These are phyloP conservation scores for Sarocladium strictum DNA, from an alignment of 2,329 filamentous ascomycete genomes.

Conservation along the genomic window DNA sequence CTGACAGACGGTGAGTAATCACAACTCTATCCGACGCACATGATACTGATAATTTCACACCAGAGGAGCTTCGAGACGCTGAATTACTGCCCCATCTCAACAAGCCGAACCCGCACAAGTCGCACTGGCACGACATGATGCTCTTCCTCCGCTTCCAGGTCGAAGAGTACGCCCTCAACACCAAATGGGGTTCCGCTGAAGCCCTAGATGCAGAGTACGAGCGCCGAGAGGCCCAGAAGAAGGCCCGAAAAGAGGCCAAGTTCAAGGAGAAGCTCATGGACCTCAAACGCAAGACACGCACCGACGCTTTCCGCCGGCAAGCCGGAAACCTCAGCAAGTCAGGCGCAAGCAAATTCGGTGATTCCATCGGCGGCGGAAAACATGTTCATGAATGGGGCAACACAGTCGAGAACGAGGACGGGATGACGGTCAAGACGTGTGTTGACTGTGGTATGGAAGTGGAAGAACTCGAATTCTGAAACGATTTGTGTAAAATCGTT, in stretches of 20 bases:
- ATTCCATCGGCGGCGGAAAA: slow-evolving; percentile 61
- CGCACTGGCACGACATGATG: slow-evolving; percentile 98
- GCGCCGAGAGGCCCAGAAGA: slow-evolving; percentile 70
- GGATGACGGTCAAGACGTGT: slow-evolving; percentile 77
- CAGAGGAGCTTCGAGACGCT: slow-evolving; percentile 83
- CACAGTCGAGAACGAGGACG: slow-evolving; percentile 61
- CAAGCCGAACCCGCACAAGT: slow-evolving; percentile 90
- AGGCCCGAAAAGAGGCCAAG: slow-evolving; percentile 80
- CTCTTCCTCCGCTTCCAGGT: slow-evolving; percentile 90
- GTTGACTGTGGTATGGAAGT: slow-evolving; percentile 72
- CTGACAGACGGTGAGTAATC: slow-evolving; percentile 72
- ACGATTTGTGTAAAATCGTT: no score
- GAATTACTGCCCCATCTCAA: slow-evolving; percentile 83
- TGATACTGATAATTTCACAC: slow-evolving; percentile 11
- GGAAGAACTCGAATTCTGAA: slow-evolving; percentile 64
- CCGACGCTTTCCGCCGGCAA: slow-evolving; percentile 79
- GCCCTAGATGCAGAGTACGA: slow-evolving; percentile 86
- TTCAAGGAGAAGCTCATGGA: slow-evolving; percentile 86
- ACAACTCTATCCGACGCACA: neutral
- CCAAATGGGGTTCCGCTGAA: slow-evolving; percentile 87
- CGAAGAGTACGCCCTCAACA: slow-evolving; percentile 83
- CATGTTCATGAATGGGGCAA: slow-evolving; percentile 89
- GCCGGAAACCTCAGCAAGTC: slow-evolving; percentile 51
- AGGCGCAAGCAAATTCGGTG: slow-evolving; percentile 62
- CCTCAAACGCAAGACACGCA: slow-evolving; percentile 86